These are phyloP conservation scores for Phoenix dactylifera DNA, from an alignment of 176 grass and related monocot species.

Conservation along the genomic window DNA sequence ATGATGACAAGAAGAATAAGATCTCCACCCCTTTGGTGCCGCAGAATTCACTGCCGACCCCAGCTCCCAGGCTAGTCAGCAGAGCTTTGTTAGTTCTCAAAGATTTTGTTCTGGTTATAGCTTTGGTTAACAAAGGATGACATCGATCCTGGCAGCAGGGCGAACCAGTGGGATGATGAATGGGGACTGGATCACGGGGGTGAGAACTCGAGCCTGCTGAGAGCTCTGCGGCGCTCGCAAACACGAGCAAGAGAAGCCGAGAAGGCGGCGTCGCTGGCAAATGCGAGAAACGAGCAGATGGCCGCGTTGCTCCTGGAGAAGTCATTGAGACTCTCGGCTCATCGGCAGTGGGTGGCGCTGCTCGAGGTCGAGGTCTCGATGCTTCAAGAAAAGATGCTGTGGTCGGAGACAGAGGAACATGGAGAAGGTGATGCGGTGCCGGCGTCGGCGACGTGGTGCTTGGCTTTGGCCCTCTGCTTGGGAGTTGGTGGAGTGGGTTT, in stretches of 20 bases:
- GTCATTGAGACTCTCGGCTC: neutral
- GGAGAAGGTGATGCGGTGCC: too few species aligned
- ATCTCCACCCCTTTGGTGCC: neutral
- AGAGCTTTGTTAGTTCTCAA: too few species aligned
- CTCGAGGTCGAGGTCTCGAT: constrained; percentile 2
- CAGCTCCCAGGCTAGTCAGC: neutral
- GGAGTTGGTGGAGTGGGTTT: too few species aligned
- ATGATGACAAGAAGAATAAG: constrained; percentile 8
- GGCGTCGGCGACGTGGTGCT: too few species aligned
- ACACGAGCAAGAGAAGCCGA: constrained; percentile 7
- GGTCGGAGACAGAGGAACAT: too few species aligned
- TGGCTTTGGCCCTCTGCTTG: too few species aligned
- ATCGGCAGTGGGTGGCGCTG: constrained; percentile 1
- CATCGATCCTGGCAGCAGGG: neutral
- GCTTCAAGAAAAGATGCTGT: neutral
- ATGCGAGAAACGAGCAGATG: neutral
- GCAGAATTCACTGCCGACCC: constrained; percentile 17
- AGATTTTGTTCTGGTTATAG: too few species aligned
- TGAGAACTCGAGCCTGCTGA: constrained; percentile 12
- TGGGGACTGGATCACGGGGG: constrained; percentile 1
- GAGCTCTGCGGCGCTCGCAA: neutral
- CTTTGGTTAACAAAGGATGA: too few species aligned
- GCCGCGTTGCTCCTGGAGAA: neutral
- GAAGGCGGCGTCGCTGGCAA: neutral
- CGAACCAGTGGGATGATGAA: constrained; percentile 32